These are phyloP conservation scores for Moringa oleifera DNA, from an alignment of 345 rosid genomes.

Conservation along the genomic window DNA sequence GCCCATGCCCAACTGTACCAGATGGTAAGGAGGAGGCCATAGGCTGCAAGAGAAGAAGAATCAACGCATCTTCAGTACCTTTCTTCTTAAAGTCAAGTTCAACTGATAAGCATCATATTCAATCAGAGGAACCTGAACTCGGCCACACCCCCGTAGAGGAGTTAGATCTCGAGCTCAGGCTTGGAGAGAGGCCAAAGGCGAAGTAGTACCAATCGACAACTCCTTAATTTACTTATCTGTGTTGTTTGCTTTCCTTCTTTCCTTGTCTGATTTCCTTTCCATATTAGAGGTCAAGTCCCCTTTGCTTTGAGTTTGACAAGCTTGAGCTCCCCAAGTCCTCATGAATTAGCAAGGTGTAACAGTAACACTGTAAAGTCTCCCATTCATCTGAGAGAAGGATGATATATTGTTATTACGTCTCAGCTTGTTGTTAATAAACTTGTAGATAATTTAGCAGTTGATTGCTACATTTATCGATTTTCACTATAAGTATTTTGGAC, in stretches of 20 bases:
- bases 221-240: slow-evolving; percentile 1
- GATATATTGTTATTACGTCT: too few species aligned
- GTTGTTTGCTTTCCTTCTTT: slow-evolving; percentile 15
- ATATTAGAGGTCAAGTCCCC: slow-evolving; percentile 14
- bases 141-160: slow-evolving; percentile 44
- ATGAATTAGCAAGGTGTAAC: slow-evolving; percentile 24
- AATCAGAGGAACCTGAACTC: slow-evolving; percentile 33
- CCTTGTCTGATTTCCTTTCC: neutral
- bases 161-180: slow-evolving; percentile 93
- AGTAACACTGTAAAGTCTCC: slow-evolving; percentile 12
- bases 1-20: slow-evolving; percentile 29
- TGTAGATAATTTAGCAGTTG: too few species aligned
- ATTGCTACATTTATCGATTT: too few species aligned
- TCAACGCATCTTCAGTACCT: slow-evolving; percentile 34
- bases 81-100: slow-evolving; percentile 39
- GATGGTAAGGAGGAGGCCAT: slow-evolving; percentile 28
- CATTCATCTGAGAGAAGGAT: slow-evolving; percentile 4
- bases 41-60: slow-evolving; percentile 50
- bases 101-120: slow-evolving; percentile 27
- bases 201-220: slow-evolving; percentile 5
- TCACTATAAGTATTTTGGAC: too few species aligned
- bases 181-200: slow-evolving; percentile 61
- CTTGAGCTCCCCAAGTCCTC: slow-evolving; percentile 11
- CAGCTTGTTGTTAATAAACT: too few species aligned
- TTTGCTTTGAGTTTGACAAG: slow-evolving; percentile 26